Conservation (phyloP, 495 filamentous ascomycete species). For the Annulohypoxylon maeteangense region DNA sequence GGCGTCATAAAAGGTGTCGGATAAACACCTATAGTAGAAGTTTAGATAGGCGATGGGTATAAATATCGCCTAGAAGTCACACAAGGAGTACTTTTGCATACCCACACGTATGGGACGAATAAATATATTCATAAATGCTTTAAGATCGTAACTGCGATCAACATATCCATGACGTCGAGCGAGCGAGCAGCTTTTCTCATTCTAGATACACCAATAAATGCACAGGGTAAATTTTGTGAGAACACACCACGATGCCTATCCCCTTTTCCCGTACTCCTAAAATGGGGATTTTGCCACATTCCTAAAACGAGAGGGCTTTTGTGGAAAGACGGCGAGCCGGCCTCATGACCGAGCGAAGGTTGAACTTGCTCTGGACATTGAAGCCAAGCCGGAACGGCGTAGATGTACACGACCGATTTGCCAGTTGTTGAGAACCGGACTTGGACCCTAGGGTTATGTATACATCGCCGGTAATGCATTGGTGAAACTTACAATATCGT, state of each 20-base stretch:
- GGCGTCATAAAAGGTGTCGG: not conserved
- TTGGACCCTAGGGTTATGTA: not conserved
- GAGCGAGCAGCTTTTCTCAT: slow-evolving; percentile 25
- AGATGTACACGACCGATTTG: not conserved
- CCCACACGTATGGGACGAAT: not conserved
- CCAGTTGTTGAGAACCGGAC: slow-evolving; percentile 30
- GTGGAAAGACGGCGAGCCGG: not conserved
- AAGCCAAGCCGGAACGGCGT: not conserved
- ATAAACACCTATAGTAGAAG: not conserved
- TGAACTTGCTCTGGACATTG: slow-evolving; percentile 22
- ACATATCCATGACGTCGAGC: not conserved
- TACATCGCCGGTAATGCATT: not conserved
- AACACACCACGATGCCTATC: slow-evolving; percentile 1
- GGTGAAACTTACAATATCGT: not conserved
- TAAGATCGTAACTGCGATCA: not conserved
- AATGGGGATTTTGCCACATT: not conserved
- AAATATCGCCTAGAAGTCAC: not conserved
- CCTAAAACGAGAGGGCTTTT: slow-evolving; percentile 1
- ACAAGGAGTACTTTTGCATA: too few relatives aligned
- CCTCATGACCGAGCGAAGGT: slow-evolving; percentile 1
- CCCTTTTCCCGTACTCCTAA: not conserved
- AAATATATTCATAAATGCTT: not conserved
- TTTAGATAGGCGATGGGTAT: not conserved
- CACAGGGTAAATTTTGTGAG: not conserved
- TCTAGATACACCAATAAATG: slow-evolving; percentile 26